Base-by-base conservation (phyloP, 345 rosid species). In the Hirschfeldia incana region DNA sequence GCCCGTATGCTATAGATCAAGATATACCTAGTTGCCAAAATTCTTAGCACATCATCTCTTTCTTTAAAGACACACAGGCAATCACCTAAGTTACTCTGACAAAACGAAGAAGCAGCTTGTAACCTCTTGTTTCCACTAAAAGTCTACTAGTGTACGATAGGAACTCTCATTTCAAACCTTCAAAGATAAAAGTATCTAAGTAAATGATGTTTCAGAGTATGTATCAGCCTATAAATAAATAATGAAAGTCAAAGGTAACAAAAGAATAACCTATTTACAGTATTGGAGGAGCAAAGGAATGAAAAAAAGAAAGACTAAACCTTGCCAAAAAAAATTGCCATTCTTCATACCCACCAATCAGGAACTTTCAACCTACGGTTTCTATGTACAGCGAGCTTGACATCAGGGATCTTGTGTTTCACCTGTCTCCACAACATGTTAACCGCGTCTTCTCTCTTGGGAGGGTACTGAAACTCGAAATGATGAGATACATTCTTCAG, bases 371-470 rank as follows among this genome's bases (percentile, higher is more conserved):
- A 83, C 75, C 98, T 88, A 74, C 78, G 83, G 68, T 78, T 90
- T 84, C 97, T 91, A 80, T 92, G 97, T 66, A 86, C 83, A 57
- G 85, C 88, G 16, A 92, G 92, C 76, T 87, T 83, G 26, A 84
- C 90, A 55, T 12, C 74, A 0, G 91, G 92, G 21, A 92, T 88
- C 82, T 92, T 94, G 68, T 84, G 88, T 83, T 86, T 92, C 36
- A 94, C 87, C 78, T 92, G 91, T 76, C 93, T 94, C 98, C 98
- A 92, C 60, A 92, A 74, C 95, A 92, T 85, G 79, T 89, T 83
- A 16, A 87, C 86, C 0, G 94, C 97, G 53, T 92, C 98, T 72
- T 86, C 97, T 80, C 81, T 91, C 87, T 82, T 75, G 0, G 97
- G 89, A 6, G 98, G 97, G 71, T 83, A 86, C 73, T 90, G 95